Evolutionary conservation across 208 protist genomes (phyloP).

Genomic region (Crithidia sp.): DNA sequence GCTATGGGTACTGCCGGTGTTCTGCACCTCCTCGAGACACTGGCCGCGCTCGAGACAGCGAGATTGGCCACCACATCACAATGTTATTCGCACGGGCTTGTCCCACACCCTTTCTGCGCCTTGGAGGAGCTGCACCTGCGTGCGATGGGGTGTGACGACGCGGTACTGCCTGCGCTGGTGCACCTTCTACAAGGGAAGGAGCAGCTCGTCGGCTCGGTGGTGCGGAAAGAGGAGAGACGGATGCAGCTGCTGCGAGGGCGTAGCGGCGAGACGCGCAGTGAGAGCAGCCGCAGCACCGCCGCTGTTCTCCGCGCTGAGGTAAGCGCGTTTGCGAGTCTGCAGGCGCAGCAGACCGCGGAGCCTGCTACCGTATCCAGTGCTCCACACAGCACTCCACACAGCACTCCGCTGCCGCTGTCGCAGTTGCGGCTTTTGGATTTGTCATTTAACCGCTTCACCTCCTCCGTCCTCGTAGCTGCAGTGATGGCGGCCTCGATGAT

Average conservation of each 20-base stretch:
- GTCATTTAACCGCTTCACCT: constrained; percentile 18
- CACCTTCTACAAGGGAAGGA: constrained; percentile 11
- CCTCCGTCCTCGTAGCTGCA: constrained; percentile 1
- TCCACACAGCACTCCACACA: too few relatives aligned
- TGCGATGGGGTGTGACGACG: constrained; percentile 28
- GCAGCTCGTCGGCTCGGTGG: neutral
- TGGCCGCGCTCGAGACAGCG: constrained; percentile 22
- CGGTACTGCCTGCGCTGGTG: constrained; percentile 7
- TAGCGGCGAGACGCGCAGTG: too few relatives aligned
- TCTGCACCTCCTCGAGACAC: constrained; percentile 7
- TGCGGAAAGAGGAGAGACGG: neutral
- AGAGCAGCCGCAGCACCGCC: neutral
- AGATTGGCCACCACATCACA: neutral
- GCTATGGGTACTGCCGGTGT: constrained; percentile 19
- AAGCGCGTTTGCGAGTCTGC: neutral
- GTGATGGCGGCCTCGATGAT: constrained; percentile 8
- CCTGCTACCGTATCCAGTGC: too few relatives aligned
- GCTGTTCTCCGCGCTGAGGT: constrained; percentile 5
- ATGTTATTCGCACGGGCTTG: neutral
- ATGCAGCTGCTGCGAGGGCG: too few relatives aligned
- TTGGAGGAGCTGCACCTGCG: constrained; percentile 24
- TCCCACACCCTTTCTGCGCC: neutral
- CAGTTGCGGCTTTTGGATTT: constrained; percentile 6
- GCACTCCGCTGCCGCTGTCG: neutral
- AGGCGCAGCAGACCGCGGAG: neutral